Conservation (phyloP, 2,329 filamentous ascomycete species). For the Septoria linicola region DNA sequence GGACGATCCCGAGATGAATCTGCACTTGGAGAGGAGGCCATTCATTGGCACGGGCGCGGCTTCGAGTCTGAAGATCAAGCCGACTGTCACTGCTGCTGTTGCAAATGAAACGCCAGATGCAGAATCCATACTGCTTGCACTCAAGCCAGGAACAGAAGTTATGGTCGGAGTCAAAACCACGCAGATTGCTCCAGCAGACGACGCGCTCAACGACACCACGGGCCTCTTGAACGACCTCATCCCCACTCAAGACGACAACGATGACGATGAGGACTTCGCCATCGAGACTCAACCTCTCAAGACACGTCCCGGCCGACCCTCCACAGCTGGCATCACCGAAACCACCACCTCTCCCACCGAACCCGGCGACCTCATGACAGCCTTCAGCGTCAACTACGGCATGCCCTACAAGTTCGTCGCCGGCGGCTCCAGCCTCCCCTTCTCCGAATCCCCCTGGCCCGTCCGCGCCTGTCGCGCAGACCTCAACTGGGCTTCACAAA, state of each 20-base stretch:
- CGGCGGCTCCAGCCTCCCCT: slow-evolving; percentile 52
- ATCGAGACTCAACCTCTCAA: not conserved
- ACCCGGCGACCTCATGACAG: slow-evolving; percentile 37
- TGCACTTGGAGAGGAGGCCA: slow-evolving; percentile 38
- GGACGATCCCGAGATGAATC: slow-evolving; percentile 34
- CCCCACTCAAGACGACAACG: not conserved
- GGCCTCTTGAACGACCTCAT: not conserved
- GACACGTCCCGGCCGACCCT: not conserved
- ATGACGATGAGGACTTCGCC: not conserved
- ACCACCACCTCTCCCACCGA: slow-evolving; percentile 14
- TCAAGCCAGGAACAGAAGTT: too few species aligned
- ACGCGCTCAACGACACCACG: too few species aligned
- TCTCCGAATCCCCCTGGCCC: slow-evolving; percentile 47
- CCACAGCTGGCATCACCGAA: not conserved
- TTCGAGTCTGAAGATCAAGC: not conserved
- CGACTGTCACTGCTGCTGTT: not conserved
- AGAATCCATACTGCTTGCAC: too few species aligned
- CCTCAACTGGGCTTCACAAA: slow-evolving; percentile 56
- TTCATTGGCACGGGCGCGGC: slow-evolving; percentile 20
- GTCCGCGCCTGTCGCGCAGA: slow-evolving; percentile 54
- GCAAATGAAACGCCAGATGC: not conserved
- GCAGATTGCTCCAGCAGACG: too few species aligned
- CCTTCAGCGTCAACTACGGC: slow-evolving; percentile 46
- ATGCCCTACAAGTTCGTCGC: slow-evolving; percentile 68
- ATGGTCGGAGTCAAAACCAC: too few species aligned